Base-by-base conservation (phyloP, 495 filamentous ascomycete genomes). In the Bombardia bombarda region DNA sequence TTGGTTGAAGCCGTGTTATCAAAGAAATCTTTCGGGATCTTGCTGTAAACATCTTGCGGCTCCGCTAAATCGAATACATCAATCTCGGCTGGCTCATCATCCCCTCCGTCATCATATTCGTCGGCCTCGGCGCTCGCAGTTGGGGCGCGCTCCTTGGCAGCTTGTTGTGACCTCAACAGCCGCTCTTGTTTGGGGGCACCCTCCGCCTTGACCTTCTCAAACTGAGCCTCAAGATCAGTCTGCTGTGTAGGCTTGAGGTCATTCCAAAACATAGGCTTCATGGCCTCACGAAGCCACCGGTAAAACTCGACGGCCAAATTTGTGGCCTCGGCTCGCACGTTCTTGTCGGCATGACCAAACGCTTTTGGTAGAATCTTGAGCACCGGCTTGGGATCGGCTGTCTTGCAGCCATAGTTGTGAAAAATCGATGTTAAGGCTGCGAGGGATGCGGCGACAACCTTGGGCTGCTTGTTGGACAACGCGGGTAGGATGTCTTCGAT, bases 281-380 rank as follows among this genome's bases (percentile, higher is more conserved):
- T 97, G 2, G 90, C 93, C 43, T 99, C 93, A 46, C 87, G 83
- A 23, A 99, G 74, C 93, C 93, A 99, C 60, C 93, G 73, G 64
- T 97, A 99, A 33, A 99, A 77, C 54, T 97, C 93, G 38, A 95
- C 90, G 0, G 89, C 83, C 22, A 99, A 70, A 50, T 84, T 88
- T 38, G 92, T 90, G 21, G 87, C 86, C 63, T 97, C 93, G 1
- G 90, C 88, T 55, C 93, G 83, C 12, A 99, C 93, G 58, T 96
- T 97, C 63, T 99, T 99, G 72, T 99, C 93, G 4, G 93, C 90
- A 61, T 97, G 92, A 12, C 87, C 86, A 51, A 95, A 99, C 16
- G 82, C 82, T 59, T 94, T 95, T 0, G 93, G 90, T 8, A 99
- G 68, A 8, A 76, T 66, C 58, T 97, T 99, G 30, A 99, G 71